Evolutionary conservation across 306 rosid species (phyloP), one percentile per base, ranked within the genome.

Genomic region (Delonix regia): DNA sequence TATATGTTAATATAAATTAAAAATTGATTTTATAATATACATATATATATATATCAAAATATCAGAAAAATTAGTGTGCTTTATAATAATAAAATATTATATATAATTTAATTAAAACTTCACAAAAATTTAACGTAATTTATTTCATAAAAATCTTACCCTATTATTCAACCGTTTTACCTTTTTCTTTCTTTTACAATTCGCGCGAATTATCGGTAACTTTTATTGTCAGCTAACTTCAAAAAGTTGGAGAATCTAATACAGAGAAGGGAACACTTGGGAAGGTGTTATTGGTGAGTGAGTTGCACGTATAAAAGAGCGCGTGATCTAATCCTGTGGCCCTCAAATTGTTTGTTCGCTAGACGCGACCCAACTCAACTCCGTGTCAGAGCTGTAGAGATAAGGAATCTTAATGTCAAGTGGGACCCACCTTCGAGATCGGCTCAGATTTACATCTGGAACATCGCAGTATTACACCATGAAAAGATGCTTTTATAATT

Each of bases 371-470:
- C 72, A 64, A 49, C 76, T 69, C 45, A 71, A 64, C 30, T 19
- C 1, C 28, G 28, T 19, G 52, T 79, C 77, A 74, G 45, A 74
- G 67, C 80, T 77, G 68, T 78, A 18, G 90, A 83, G 92, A 91
- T 88, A 82, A 86, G 92, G 94, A 88, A 89, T 91, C 90, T 87
- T 73, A 57, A 66, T 56, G 61, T 53, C 39, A 42, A 59, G 60
- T 47, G 79, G 87, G 86, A 34, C 90, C 89, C 89, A 81, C 55
- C n/a, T 87, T 78, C 36, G 83, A 85, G 72, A 59, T 86, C 73
- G 88, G 84, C 85, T 70, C 78, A 56, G 84, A 86, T 83, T 87
- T 80, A 82, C 64, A 82, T 86, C 85, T 78, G 67, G 56, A 87
- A 81, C 80, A 71, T 84, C 79, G 68, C 64, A 8, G 41, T 7